Evolutionary conservation across 352 stramenopile genomes (phyloP).

Genomic region (Pythium myriotylum): DNA sequence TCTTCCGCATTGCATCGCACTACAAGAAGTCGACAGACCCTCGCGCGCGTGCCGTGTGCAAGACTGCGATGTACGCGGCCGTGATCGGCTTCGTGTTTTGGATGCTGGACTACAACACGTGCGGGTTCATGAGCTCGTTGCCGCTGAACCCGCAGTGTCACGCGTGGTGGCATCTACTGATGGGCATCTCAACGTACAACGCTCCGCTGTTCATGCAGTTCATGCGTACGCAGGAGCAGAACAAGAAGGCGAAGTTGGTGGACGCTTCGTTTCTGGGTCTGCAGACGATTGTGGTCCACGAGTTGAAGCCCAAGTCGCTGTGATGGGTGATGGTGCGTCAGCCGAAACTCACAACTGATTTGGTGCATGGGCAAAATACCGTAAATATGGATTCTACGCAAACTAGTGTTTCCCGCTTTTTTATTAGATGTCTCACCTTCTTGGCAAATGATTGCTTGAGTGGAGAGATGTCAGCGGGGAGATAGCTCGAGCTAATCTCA

Average conservation of each 20-base stretch:
- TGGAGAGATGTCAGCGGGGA: too few species aligned
- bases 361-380: too few species aligned
- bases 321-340: too few species aligned
- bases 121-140: conserved; percentile 48
- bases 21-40: conserved; percentile 54
- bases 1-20: conserved; percentile 48
- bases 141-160: conserved; percentile 75
- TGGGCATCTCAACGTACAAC: conserved; percentile 75
- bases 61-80: conserved; percentile 57
- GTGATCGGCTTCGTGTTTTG: conserved; percentile 67
- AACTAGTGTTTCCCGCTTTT: too few species aligned
- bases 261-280: conserved; percentile 21
- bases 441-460: too few species aligned
- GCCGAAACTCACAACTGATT: too few species aligned
- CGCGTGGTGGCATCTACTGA: conserved; percentile 86
- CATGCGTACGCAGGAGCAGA: conserved; percentile 69
- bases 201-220: conserved; percentile 86
- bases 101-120: conserved; percentile 80
- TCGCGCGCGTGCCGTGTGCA: conserved; percentile 48
- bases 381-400: too few species aligned
- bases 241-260: conserved; percentile 51
- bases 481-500: too few species aligned
- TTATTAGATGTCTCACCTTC: too few species aligned
- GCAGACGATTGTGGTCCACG: conserved; percentile 45
- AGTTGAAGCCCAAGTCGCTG: conserved; percentile 10